Conservation (phyloP, 2,329 filamentous ascomycete genomes). For the Gaeumannomyces tritici region DNA sequence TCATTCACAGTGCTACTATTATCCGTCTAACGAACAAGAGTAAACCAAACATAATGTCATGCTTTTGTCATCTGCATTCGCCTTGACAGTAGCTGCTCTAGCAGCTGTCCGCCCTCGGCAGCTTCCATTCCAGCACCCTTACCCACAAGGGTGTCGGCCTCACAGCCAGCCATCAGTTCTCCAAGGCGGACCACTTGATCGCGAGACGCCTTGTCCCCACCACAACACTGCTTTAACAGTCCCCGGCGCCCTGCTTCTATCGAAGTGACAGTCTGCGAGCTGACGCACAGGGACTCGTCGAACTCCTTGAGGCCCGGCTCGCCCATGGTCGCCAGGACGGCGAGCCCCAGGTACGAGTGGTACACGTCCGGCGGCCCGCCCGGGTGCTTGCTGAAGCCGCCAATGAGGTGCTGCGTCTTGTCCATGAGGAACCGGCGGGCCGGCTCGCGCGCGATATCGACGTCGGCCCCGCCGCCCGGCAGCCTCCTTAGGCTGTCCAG, state of each 20-base stretch:
- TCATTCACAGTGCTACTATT: no score
- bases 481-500: constrained; percentile 25
- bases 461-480: constrained; percentile 46
- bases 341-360: constrained; percentile 81
- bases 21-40: no score
- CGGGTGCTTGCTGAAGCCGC: constrained; percentile 68
- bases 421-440: constrained; percentile 73
- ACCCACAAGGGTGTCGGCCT: neutral
- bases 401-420: constrained; percentile 78
- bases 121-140: neutral
- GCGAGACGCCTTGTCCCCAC: neutral
- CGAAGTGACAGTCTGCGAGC: constrained; percentile 43
- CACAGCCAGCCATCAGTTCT: neutral
- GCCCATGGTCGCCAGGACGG: constrained; percentile 64
- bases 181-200: neutral
- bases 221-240: constrained; percentile 10
- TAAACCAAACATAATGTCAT: no score
- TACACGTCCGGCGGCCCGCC: constrained; percentile 68
- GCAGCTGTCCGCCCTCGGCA: neutral
- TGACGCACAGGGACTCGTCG: constrained; percentile 70
- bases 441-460: constrained; percentile 47
- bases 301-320: constrained; percentile 61
- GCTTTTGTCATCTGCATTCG: neutral
- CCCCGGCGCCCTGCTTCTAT: constrained; percentile 36
- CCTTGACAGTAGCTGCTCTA: neutral